Evolutionary conservation across 23 red algal species (phyloP).

Genomic region (Gracilaria domingensis): DNA sequence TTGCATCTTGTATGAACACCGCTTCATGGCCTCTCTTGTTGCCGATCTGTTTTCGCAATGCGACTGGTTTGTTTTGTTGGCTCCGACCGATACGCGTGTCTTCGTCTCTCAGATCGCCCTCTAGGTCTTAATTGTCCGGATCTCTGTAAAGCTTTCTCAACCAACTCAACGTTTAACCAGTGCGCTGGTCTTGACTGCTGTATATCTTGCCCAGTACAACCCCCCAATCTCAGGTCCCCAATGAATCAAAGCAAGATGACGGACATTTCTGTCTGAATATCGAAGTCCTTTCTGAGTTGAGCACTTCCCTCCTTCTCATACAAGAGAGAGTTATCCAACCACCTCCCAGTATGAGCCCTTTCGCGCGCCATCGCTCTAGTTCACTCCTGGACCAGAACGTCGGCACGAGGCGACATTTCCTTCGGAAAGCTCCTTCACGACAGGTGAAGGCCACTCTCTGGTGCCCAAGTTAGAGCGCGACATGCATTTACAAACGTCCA

Average conservation of each 20-base stretch:
- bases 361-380: conserved; percentile 20
- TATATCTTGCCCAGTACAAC: conserved; percentile 25
- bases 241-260: conserved; percentile 50
- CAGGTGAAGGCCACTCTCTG: conserved; percentile 38
- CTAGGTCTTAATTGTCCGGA: conserved; percentile 53
- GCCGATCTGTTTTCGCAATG: neutral
- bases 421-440: conserved; percentile 25
- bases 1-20: neutral
- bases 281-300: conserved; percentile 48
- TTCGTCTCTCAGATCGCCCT: conserved; percentile 11
- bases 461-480: conserved; percentile 33
- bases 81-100: neutral
- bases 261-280: conserved; percentile 29
- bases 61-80: conserved; percentile 26
- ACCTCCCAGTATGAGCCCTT: conserved; percentile 36
- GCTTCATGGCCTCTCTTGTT: neutral
- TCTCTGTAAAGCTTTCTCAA: conserved; percentile 69
- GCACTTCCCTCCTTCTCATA: conserved; percentile 44
- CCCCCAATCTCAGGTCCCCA: conserved; percentile 49
- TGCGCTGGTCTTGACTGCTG: conserved; percentile 48
- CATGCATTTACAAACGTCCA: conserved; percentile 41
- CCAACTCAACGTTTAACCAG: conserved; percentile 45
- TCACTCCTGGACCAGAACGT: conserved; percentile 55
- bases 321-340: conserved; percentile 30
- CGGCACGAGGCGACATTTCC: conserved; percentile 27